Evolutionary conservation across 306 rosid species (phyloP), one percentile per base, ranked within the genome.

Genomic region (Medicago ruthenica): DNA sequence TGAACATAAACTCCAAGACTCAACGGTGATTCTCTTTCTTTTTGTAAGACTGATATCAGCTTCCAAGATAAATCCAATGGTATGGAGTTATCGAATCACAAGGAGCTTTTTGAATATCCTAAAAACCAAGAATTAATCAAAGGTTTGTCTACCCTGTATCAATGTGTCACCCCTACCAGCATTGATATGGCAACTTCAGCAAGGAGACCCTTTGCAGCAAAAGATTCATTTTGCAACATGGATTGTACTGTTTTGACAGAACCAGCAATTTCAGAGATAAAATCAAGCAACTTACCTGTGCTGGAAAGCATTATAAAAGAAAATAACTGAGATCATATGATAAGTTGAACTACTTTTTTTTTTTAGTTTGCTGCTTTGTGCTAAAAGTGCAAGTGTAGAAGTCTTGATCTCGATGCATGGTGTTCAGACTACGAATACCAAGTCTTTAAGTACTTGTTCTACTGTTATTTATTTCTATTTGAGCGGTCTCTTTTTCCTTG

Each of bases 181-280:
- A 61, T 61, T 69, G 84, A 64, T 55, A 40, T 69, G 20, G 65
- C 67, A 27, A 20, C 74, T 77, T 15, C 68, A 66, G 74, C 20
- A 53, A 75, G 93, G 71, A 87, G 9, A 51, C 87, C 96, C 36
- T 80, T 85, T 34, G 54, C 84, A 15, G 76, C 61, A 20, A 85
- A 86, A 74, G 83, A 88, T 79, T 85, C 91, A 59, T 80, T 83
- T 64, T 82, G 81, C 84, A 88, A 87, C 58, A 84, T 76, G 73
- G 86, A 82, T 59, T 86, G 61, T 48, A 69, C 77, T 18, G 71
- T 67, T 65, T 40, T 80, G 11, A 66, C 80, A 57, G 89, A 85
- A 70, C 76, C 82, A 36, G 14, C 65, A 14, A 79, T 74, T 39
- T 44, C 76, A 21, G 86, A 79, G 83, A 67, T 71, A 73, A 88